A percentile compares a stretch with the other conserved stretches of the same genome.
These are phyloP conservation scores for Phytophthora aleatoria DNA, from an alignment of 352 stramenopile genomes.

Conservation along the genomic window DNA sequence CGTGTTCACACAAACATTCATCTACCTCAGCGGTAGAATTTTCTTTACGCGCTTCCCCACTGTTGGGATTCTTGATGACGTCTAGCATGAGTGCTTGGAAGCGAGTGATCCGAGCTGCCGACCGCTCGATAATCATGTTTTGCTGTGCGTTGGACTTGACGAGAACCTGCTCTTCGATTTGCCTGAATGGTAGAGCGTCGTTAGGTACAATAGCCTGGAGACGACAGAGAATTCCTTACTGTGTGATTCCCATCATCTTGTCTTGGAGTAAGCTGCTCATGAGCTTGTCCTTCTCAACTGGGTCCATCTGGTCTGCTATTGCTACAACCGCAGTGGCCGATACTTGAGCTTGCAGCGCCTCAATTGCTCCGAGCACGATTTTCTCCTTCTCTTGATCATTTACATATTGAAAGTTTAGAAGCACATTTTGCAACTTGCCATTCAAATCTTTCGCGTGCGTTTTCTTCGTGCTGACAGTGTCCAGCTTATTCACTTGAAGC, in stretches of 20 bases:
- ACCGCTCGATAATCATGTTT: conserved; percentile 65
- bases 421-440: conserved; percentile 50
- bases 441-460: conserved; percentile 50
- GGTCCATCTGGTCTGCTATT: conserved; percentile 60
- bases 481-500: conserved; percentile 54
- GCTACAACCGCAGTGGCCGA: conserved; percentile 48
- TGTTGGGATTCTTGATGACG: conserved; percentile 23
- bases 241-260: conserved; percentile 55
- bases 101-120: conserved; percentile 54
- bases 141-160: conserved; percentile 62
- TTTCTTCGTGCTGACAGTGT: conserved; percentile 57
- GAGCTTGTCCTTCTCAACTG: conserved; percentile 64
- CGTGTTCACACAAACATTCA: conserved; percentile 64
- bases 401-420: conserved; percentile 68
- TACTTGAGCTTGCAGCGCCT: conserved; percentile 52
- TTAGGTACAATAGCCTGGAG: conserved; percentile 1
- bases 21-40: conserved; percentile 22
- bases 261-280: conserved; percentile 55
- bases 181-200: conserved; percentile 29
- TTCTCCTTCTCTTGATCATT: conserved; percentile 60
- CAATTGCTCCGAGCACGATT: conserved; percentile 54
- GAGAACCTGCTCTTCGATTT: conserved; percentile 54
- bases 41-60: conserved; percentile 2
- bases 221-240: conserved; percentile 33
- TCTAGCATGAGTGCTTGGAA: conserved; percentile 59